These are phyloP conservation scores for Ustilago vetiveriae DNA, from an alignment of 1,284 basidiomycete genomes.

Conservation along the genomic window DNA sequence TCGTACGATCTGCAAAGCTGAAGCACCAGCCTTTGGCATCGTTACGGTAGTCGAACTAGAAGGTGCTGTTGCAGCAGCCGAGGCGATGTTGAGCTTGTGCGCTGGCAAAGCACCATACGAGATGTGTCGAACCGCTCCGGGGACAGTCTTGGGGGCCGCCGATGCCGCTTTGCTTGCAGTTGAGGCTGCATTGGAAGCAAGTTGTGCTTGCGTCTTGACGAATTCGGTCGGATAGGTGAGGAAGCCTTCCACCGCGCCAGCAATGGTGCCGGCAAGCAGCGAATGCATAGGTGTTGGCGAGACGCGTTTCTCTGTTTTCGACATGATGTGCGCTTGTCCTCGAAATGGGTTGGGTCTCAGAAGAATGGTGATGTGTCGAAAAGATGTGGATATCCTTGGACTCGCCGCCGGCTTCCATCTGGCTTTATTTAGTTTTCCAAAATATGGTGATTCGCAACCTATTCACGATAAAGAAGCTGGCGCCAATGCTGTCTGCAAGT, in stretches of 20 bases:
- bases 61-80: neutral
- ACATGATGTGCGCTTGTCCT: neutral
- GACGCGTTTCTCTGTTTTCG: conserved; percentile 10
- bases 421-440: no score
- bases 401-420: no score
- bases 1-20: conserved; percentile 18
- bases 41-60: neutral
- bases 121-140: conserved; percentile 55
- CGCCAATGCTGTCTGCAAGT: no score
- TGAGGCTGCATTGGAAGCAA: conserved; percentile 55
- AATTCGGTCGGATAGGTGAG: conserved; percentile 85
- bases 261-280: conserved; percentile 79
- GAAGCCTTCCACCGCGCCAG: conserved; percentile 85
- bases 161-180: conserved; percentile 10
- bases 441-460: no score
- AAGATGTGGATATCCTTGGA: no score
- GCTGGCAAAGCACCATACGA: conserved; percentile 56
- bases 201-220: conserved; percentile 75
- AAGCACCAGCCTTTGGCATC: conserved; percentile 5
- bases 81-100: conserved; percentile 29
- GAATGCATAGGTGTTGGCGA: conserved; percentile 36
- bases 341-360: neutral
- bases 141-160: conserved; percentile 54
- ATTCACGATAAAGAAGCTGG: no score
- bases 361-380: no score